These are phyloP conservation scores for Noccaea bulbosa DNA, from an alignment of 345 rosid genomes.

Conservation along the genomic window DNA sequence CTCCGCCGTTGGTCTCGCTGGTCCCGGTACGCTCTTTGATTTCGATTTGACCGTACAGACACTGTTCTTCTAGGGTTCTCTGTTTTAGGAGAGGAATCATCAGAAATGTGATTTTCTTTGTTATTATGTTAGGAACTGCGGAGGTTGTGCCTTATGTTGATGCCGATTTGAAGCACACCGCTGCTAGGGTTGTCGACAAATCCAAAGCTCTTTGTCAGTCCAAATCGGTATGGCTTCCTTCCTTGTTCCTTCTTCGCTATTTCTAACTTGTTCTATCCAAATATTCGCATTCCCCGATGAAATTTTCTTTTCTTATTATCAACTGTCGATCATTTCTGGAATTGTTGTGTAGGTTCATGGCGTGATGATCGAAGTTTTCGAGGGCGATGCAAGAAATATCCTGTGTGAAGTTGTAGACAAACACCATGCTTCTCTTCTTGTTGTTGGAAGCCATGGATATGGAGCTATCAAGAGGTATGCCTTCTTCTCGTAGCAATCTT, in stretches of 20 bases:
- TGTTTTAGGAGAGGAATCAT: neutral
- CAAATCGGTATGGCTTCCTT: conserved; percentile 58
- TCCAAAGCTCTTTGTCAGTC: conserved; percentile 60
- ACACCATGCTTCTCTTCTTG: conserved; percentile 84
- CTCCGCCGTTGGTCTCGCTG: conserved; percentile 67
- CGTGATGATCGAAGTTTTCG: conserved; percentile 56
- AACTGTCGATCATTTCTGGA: neutral
- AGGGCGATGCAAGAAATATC: conserved; percentile 94
- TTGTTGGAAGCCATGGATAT: conserved; percentile 95
- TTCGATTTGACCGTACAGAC: neutral
- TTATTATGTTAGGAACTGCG: conserved; percentile 52
- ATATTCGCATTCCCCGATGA: too few relatives aligned
- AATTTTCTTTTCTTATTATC: neutral
- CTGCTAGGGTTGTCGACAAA: conserved; percentile 67
- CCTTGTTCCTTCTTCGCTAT: too few relatives aligned
- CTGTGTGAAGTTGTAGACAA: conserved; percentile 88
- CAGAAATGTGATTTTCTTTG: neutral
- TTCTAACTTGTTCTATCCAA: neutral
- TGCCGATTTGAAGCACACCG: conserved; percentile 70
- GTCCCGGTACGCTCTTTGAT: conserved; percentile 60
- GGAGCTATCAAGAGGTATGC: conserved; percentile 90
- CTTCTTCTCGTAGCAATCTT: neutral
- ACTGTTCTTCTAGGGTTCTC: neutral
- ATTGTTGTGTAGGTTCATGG: conserved; percentile 61
- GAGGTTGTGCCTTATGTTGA: conserved; percentile 75